A percentile compares a stretch with the other conserved stretches of the same genome.
Evolutionary conservation across 2,329 filamentous ascomycete genomes (phyloP).

Genomic region (Aspergillus fructus): DNA sequence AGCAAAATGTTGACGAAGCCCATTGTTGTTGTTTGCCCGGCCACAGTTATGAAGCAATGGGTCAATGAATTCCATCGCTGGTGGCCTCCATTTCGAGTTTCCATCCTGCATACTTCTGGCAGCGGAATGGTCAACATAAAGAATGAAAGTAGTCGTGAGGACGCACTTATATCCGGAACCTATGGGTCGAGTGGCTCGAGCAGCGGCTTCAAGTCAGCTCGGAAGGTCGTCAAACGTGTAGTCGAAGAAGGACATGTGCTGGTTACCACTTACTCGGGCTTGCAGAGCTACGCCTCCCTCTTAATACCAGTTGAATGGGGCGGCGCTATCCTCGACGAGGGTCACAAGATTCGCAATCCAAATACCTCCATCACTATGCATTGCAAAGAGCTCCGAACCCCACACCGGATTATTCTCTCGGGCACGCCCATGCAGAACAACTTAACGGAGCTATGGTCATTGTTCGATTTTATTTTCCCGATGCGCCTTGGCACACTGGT

Average conservation of each 20-base stretch:
- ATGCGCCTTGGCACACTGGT: slow-evolving; percentile 92
- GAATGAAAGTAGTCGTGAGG: slow-evolving; percentile 62
- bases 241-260: slow-evolving; percentile 84
- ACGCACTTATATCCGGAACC: slow-evolving; percentile 60
- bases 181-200: slow-evolving; percentile 37
- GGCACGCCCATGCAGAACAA: slow-evolving; percentile 99
- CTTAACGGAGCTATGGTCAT: slow-evolving; percentile 87
- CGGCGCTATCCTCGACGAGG: slow-evolving; percentile 92
- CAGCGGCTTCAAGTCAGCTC: slow-evolving; percentile 67
- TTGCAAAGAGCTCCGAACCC: slow-evolving; percentile 88
- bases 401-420: slow-evolving; percentile 88
- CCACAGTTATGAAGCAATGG: slow-evolving; percentile 95
- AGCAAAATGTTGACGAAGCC: slow-evolving; percentile 82
- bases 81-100: slow-evolving; percentile 98
- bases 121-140: slow-evolving; percentile 89
- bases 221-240: slow-evolving; percentile 78
- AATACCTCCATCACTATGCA: slow-evolving; percentile 93
- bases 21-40: slow-evolving; percentile 87
- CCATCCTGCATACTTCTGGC: slow-evolving; percentile 90
- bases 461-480: slow-evolving; percentile 97
- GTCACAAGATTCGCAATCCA: slow-evolving; percentile 96
- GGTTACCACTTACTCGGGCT: slow-evolving; percentile 90
- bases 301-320: slow-evolving; percentile 85
- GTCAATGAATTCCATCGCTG: slow-evolving; percentile 97
- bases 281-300: slow-evolving; percentile 87